phyloP scores from a whole-genome alignment of 1,139 yeast species.

The Hemisphaericaspora lyxosophila region DNA sequence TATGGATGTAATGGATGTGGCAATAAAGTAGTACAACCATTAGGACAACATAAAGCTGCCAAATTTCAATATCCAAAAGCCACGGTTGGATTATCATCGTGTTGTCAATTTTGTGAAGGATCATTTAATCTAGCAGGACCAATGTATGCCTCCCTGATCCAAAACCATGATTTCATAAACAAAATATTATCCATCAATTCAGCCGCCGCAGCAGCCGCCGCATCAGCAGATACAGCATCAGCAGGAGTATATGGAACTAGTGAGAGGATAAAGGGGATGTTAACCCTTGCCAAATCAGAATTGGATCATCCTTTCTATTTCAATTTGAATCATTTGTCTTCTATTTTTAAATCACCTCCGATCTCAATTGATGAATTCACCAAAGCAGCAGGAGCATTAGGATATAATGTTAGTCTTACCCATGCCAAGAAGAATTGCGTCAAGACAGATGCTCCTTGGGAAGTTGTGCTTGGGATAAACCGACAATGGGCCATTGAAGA shows the following conservation, averaged over 20 bases:
- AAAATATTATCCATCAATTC: conserved; percentile 58
- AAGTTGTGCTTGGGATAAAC: conserved; percentile 68
- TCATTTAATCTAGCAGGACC: conserved; percentile 88
- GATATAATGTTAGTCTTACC: conserved; percentile 77
- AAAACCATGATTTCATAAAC: conserved; percentile 63
- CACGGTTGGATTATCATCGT: conserved; percentile 48
- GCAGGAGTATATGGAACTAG: conserved; percentile 67
- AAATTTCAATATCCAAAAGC: conserved; percentile 40
- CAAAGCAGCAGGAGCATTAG: conserved; percentile 84
- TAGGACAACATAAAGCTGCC: conserved; percentile 53
- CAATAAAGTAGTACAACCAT: conserved; percentile 63
- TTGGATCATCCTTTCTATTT: conserved; percentile 76
- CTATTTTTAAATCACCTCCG: conserved; percentile 76
- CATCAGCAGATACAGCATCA: conserved; percentile 45
- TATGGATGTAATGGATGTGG: conserved; percentile 91
- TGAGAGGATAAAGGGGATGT: conserved; percentile 88
- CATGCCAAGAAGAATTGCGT: conserved; percentile 86
- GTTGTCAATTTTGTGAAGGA: conserved; percentile 70
- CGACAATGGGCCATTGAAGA: conserved; percentile 62
- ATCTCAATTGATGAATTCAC: conserved; percentile 73
- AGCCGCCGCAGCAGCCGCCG: conserved; percentile 44
- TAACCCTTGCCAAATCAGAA: conserved; percentile 77
- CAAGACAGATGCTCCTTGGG: conserved; percentile 90
- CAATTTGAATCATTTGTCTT: conserved; percentile 73
- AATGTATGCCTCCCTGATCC: conserved; percentile 87